A percentile compares a stretch with the other conserved stretches of the same genome.
Evolutionary conservation across 805 yeast species (phyloP).

Genomic region (Vanderwaltozyma polyspora): DNA sequence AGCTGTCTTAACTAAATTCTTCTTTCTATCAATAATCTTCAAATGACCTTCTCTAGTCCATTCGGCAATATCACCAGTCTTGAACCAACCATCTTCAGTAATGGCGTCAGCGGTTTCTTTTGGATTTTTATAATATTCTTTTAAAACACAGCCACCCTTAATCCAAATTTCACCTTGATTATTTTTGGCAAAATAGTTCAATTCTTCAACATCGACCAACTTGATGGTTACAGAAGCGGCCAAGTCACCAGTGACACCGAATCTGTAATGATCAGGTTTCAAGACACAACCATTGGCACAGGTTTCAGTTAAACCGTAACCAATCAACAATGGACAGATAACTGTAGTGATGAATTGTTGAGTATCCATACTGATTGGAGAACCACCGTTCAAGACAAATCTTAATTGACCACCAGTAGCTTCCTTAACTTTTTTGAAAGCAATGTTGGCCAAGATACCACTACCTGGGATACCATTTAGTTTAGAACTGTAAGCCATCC

Average conservation of each 20-base stretch:
- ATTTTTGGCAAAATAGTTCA: constrained; percentile 82
- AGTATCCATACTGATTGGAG: constrained; percentile 72
- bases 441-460: constrained; percentile 44
- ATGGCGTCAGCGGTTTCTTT: constrained; percentile 70
- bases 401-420: constrained; percentile 91
- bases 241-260: constrained; percentile 72
- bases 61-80: constrained; percentile 94
- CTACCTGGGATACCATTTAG: constrained; percentile 66
- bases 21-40: constrained; percentile 82
- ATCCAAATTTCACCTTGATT: constrained; percentile 89
- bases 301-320: constrained; percentile 95
- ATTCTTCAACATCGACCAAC: constrained; percentile 81
- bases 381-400: constrained; percentile 78
- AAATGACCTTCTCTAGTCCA: constrained; percentile 77
- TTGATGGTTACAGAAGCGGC: constrained; percentile 78
- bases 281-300: constrained; percentile 75
- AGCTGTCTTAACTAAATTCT: constrained; percentile 88
- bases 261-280: constrained; percentile 54
- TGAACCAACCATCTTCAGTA: constrained; percentile 84
- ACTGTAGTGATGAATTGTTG: constrained; percentile 69
- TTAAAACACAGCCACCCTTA: constrained; percentile 59
- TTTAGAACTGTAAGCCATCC: constrained; percentile 79
- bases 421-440: constrained; percentile 79
- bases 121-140: constrained; percentile 73
- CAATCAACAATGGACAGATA: constrained; percentile 79